These are phyloP conservation scores for Suillus spraguei DNA, from an alignment of 768 basidiomycete genomes.

Conservation along the genomic window DNA sequence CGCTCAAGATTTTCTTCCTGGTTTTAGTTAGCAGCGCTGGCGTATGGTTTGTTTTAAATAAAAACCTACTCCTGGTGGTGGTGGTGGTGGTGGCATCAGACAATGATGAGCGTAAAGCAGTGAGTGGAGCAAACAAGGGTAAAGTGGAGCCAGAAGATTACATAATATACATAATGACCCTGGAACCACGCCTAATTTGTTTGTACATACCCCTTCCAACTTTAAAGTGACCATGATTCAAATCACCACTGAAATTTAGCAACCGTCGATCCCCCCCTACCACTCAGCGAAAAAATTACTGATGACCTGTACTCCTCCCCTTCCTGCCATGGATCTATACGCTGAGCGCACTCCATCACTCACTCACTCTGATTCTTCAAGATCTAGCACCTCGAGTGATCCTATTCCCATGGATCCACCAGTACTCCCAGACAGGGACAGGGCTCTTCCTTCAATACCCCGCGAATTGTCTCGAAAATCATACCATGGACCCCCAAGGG, in stretches of 20 bases:
- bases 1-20: constrained; percentile 49
- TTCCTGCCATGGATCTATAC: constrained; percentile 28
- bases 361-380: constrained; percentile 25
- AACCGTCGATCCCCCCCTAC: constrained; percentile 2
- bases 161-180: neutral
- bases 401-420: constrained; percentile 18
- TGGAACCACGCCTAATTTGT: constrained; percentile 2
- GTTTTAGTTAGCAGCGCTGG: neutral
- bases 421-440: constrained; percentile 2
- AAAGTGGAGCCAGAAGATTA: constrained; percentile 1
- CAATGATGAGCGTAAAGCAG: constrained; percentile 2
- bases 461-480: constrained; percentile 7
- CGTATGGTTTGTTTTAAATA: no score
- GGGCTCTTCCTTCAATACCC: constrained; percentile 26
- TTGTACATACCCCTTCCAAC: neutral
- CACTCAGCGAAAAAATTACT: neutral
- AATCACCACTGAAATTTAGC: neutral
- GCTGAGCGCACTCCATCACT: constrained; percentile 31
- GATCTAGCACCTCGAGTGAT: constrained; percentile 22
- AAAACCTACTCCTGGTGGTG: constrained; percentile 5
- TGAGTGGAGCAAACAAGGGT: constrained; percentile 6
- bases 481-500: neutral
- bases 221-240: neutral
- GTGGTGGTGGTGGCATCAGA: constrained; percentile 2
- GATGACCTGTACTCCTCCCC: constrained; percentile 15